Evolutionary conservation across 306 rosid genomes (phyloP).

Genomic region (Neltuma alba): DNA sequence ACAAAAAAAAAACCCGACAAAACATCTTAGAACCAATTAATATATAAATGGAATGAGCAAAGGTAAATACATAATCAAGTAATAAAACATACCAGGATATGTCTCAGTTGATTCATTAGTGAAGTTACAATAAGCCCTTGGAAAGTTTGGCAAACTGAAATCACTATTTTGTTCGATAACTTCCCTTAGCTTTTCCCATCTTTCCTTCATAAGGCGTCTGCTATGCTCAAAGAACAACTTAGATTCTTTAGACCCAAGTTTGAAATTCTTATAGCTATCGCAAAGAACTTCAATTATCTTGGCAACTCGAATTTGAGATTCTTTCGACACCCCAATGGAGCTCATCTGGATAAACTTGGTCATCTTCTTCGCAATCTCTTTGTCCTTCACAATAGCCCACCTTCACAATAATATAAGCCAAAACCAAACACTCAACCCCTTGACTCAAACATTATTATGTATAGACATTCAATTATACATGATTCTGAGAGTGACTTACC

Average conservation of each 20-base stretch:
- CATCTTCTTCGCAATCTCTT: conserved; percentile 71
- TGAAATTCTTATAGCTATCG: conserved; percentile 50
- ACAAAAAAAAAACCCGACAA: not conserved
- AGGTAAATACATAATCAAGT: not conserved
- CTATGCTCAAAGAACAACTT: conserved; percentile 56
- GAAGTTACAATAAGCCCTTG: conserved; percentile 55
- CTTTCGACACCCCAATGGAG: conserved; percentile 79
- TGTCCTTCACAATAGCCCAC: conserved; percentile 84
- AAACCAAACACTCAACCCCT: not conserved
- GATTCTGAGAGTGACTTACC: conserved; percentile 43
- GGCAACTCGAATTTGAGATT: conserved; percentile 73
- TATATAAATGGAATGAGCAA: not conserved
- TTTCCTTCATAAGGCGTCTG: conserved; percentile 48
- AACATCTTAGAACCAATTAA: not conserved
- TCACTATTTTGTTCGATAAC: conserved; percentile 35
- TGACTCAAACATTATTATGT: too few species aligned
- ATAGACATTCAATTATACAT: too few species aligned
- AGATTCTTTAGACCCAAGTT: conserved; percentile 33
- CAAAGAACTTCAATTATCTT: conserved; percentile 67
- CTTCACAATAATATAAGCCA: conserved; percentile 42
- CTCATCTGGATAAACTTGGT: conserved; percentile 51
- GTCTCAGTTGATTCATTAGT: conserved; percentile 48
- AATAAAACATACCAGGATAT: conserved; percentile 51
- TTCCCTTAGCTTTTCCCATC: conserved; percentile 65
- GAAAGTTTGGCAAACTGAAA: conserved; percentile 47